These are phyloP conservation scores for Candida railenensis DNA, from an alignment of 805 yeast genomes.

Conservation along the genomic window DNA sequence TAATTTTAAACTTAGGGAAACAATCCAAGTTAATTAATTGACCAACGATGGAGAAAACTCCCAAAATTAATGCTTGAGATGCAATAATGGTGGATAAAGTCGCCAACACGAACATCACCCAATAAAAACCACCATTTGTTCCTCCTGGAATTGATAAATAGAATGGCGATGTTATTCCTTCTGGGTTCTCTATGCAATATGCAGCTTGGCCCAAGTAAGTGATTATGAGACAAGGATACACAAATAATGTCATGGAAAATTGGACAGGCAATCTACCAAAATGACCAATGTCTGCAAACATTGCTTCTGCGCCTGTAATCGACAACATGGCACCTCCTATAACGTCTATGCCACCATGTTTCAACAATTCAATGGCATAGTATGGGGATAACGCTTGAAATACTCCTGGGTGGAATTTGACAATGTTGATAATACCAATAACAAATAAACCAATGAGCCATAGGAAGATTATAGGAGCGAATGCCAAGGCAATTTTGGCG, in stretches of 20 bases:
- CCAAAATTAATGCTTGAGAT: slow-evolving; percentile 57
- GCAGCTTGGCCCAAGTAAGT: slow-evolving; percentile 62
- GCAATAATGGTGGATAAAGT: slow-evolving; percentile 58
- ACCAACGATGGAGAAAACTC: slow-evolving; percentile 51
- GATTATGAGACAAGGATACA: slow-evolving; percentile 53
- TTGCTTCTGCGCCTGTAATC: slow-evolving; percentile 60
- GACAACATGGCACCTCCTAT: slow-evolving; percentile 54
- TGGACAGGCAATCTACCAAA: slow-evolving; percentile 52
- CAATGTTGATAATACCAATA: slow-evolving; percentile 48
- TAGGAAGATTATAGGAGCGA: slow-evolving; percentile 54
- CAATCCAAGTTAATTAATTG: slow-evolving; percentile 56
- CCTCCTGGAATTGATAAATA: slow-evolving; percentile 54
- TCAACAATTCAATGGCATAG: slow-evolving; percentile 48
- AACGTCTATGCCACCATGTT: slow-evolving; percentile 38
- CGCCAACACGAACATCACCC: slow-evolving; percentile 53
- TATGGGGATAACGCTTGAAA: slow-evolving; percentile 51
- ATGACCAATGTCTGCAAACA: slow-evolving; percentile 65
- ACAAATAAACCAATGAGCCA: slow-evolving; percentile 49
- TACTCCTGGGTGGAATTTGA: slow-evolving; percentile 39
- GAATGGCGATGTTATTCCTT: slow-evolving; percentile 41
- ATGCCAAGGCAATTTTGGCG: slow-evolving; percentile 43
- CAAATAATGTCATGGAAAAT: slow-evolving; percentile 43
- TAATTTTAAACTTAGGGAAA: slow-evolving; percentile 48
- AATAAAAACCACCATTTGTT: slow-evolving; percentile 40
- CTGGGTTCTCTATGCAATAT: slow-evolving; percentile 40